phyloP scores from a whole-genome alignment of 1,284 basidiomycete genomes.

The Boletus albobrunnescens region DNA sequence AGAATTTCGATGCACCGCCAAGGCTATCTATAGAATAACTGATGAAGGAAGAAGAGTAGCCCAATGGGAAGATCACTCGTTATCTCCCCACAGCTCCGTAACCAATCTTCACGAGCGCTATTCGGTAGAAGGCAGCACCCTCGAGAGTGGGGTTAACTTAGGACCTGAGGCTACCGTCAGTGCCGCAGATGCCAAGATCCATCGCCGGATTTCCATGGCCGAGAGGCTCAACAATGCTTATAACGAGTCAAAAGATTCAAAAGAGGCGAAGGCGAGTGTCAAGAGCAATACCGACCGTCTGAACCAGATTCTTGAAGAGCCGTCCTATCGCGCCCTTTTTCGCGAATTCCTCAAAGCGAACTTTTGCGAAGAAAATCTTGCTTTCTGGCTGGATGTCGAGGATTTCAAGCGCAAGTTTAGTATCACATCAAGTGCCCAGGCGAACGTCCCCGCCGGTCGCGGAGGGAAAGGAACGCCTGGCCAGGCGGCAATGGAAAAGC shows the following conservation, averaged over 20 bases:
- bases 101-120: conserved; percentile 53
- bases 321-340: conserved; percentile 85
- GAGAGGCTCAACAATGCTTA: conserved; percentile 65
- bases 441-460: conserved; percentile 44
- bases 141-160: conserved; percentile 43
- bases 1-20: conserved; percentile 93
- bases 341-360: conserved; percentile 91
- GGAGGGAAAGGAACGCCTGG: conserved; percentile 58
- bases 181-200: conserved; percentile 61
- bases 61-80: conserved; percentile 66
- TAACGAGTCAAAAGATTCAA: conserved; percentile 49
- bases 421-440: conserved; percentile 89
- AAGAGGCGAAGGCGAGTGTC: conserved; percentile 57
- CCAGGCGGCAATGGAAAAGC: conserved; percentile 91
- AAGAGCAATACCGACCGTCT: conserved; percentile 91
- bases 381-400: conserved; percentile 95
- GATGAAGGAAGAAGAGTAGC: conserved; percentile 85
- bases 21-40: conserved; percentile 91
- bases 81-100: conserved; percentile 64
- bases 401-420: conserved; percentile 96
- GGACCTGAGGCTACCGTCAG: conserved; percentile 35
- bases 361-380: conserved; percentile 97
- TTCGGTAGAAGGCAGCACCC: conserved; percentile 38
- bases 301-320: conserved; percentile 90
- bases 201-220: conserved; percentile 73